These are phyloP conservation scores for Arthrobotrys entomopaga DNA, from an alignment of 2,329 filamentous ascomycete genomes.

Conservation along the genomic window DNA sequence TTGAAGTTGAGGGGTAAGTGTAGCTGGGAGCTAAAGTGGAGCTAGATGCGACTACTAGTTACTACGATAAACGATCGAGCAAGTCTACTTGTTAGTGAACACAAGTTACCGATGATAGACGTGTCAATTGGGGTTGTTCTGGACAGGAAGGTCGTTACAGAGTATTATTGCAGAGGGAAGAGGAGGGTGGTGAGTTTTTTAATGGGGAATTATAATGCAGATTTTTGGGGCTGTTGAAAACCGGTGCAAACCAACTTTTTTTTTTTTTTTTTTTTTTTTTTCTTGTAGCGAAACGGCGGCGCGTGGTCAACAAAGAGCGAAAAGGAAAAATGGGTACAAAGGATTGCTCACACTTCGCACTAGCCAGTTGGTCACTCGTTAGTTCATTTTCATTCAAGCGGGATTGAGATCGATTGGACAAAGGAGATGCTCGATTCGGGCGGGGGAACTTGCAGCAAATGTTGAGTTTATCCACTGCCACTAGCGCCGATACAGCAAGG, in stretches of 20 bases:
- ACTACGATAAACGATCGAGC: no score
- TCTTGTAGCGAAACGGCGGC: conserved; percentile 21
- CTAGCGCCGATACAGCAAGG: conserved; percentile 50
- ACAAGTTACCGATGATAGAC: no score
- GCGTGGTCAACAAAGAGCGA: conserved; percentile 20
- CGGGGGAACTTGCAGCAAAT: conserved; percentile 26
- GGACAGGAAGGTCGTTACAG: no score
- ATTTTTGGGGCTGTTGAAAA: conserved; percentile 18
- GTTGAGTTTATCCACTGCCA: conserved; percentile 33
- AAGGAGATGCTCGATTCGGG: conserved; percentile 43
- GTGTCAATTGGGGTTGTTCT: no score
- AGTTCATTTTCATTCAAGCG: background rate
- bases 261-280: no score
- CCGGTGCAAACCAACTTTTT: no score
- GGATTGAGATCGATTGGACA: conserved; percentile 17
- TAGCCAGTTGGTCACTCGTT: conserved; percentile 31
- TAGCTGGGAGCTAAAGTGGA: background rate
- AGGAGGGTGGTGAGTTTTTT: conserved; percentile 22
- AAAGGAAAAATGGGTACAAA: conserved; percentile 4
- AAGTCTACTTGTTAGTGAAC: no score
- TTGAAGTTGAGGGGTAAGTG: no score
- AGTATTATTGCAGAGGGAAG: background rate
- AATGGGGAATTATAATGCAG: conserved; percentile 45
- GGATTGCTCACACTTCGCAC: conserved; percentile 34
- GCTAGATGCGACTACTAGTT: no score